These are phyloP conservation scores for Shiraia sp. DNA, from an alignment of 2,329 filamentous ascomycete species.

Conservation along the genomic window DNA sequence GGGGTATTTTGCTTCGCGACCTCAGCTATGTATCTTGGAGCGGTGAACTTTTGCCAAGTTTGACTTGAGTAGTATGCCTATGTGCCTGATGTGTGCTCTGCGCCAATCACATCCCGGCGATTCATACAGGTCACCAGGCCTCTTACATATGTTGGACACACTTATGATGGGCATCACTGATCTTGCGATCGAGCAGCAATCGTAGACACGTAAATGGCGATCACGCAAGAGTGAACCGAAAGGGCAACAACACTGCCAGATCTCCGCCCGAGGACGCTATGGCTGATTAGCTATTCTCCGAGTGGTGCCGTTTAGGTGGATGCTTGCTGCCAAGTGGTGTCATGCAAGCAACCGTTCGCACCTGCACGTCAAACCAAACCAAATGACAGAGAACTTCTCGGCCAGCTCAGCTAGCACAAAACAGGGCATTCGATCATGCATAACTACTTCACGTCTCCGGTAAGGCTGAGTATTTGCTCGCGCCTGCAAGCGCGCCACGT, in stretches of 20 bases:
- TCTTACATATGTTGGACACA: background rate
- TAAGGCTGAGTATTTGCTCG: slow-evolving; percentile 23
- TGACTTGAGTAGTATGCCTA: too few species aligned
- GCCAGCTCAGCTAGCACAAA: slow-evolving; percentile 36
- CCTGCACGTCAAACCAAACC: slow-evolving; percentile 35
- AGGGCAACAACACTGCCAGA: background rate
- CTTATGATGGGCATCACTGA: background rate
- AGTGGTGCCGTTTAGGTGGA: slow-evolving; percentile 6
- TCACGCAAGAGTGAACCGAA: background rate
- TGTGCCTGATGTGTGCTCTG: too few species aligned
- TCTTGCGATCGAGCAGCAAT: background rate
- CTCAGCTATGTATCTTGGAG: too few species aligned
- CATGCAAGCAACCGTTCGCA: slow-evolving; percentile 33
- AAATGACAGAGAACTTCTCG: slow-evolving; percentile 18
- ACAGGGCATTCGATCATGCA: slow-evolving; percentile 22
- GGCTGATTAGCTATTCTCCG: slow-evolving; percentile 11
- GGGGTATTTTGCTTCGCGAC: too few species aligned
- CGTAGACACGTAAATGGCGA: background rate
- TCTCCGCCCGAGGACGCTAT: slow-evolving; percentile 8
- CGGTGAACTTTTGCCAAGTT: too few species aligned
- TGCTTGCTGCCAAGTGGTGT: slow-evolving; percentile 26
- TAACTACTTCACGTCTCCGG: slow-evolving; percentile 6
- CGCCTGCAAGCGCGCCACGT: slow-evolving; percentile 29
- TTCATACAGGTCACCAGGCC: too few species aligned
- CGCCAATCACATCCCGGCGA: too few species aligned